Evolutionary conservation across 78 protist species (phyloP).

Genomic region (Anaeramoeba flamelloides): DNA sequence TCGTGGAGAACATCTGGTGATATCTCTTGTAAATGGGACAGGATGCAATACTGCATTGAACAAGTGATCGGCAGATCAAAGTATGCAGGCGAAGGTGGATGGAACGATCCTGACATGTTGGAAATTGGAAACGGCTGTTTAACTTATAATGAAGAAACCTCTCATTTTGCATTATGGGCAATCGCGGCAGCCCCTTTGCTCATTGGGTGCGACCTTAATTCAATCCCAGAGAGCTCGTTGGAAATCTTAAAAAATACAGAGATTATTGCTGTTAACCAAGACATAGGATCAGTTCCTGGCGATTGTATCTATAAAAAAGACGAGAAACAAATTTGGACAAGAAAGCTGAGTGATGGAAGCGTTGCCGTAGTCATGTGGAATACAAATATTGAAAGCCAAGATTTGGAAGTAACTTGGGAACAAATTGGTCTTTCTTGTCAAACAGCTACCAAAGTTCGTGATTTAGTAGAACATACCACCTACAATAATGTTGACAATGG

Average conservation of each 20-base stretch:
- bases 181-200: constrained; percentile 42
- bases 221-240: constrained; percentile 10
- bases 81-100: constrained; percentile 5
- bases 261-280: constrained; percentile 42
- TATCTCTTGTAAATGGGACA: constrained; percentile 10
- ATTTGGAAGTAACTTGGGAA: no score
- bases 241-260: constrained; percentile 19
- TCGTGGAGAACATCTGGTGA: constrained; percentile 44
- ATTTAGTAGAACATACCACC: no score
- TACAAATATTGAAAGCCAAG: no score
- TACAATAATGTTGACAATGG: no score
- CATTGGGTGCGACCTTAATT: constrained; percentile 35
- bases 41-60: not conserved
- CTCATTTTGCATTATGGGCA: constrained; percentile 45
- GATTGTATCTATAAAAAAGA: constrained; percentile 10
- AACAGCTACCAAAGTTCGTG: no score
- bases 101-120: constrained; percentile 33
- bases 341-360: constrained; percentile 10
- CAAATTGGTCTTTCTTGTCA: no score
- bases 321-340: constrained; percentile 17
- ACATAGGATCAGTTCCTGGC: constrained; percentile 29
- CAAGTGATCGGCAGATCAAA: not conserved
- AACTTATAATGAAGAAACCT: constrained; percentile 28
- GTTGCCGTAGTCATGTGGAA: constrained; percentile 1
- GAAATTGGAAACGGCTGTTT: constrained; percentile 52